A percentile compares a stretch with the other conserved stretches of the same genome.
These are phyloP conservation scores for Fusarium sp. DNA, from an alignment of 2,329 filamentous ascomycete genomes.

Conservation along the genomic window DNA sequence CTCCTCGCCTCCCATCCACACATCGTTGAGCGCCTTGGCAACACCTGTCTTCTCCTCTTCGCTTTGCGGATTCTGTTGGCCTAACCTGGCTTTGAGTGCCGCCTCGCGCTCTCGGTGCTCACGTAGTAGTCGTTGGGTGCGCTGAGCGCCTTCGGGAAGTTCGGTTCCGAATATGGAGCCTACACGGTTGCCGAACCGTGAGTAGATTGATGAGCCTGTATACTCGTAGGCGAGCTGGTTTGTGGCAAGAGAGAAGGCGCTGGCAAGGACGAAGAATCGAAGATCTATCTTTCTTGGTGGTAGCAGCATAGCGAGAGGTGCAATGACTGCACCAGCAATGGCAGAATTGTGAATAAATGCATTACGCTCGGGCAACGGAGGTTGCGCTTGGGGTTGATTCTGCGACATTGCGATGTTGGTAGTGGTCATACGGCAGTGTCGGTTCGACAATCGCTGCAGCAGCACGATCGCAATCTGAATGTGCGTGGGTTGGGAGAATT, in stretches of 20 bases:
- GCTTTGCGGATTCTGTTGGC: conserved; percentile 14
- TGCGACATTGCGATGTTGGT: conserved; percentile 41
- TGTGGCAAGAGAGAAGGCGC: conserved; percentile 60
- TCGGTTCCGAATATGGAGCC: conserved; percentile 57
- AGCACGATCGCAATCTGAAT: conserved; percentile 1
- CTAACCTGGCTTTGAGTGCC: conserved; percentile 36
- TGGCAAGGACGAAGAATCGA: conserved; percentile 59
- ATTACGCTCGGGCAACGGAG: conserved; percentile 46
- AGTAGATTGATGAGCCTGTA: conserved; percentile 61
- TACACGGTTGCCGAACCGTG: conserved; percentile 56
- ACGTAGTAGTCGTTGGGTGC: conserved; percentile 56
- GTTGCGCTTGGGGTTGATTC: conserved; percentile 34
- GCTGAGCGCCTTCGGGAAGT: conserved; percentile 64
- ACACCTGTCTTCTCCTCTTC: conserved; percentile 45
- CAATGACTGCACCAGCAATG: conserved; percentile 56
- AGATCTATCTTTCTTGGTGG: conserved; percentile 61
- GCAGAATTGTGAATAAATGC: conserved; percentile 57
- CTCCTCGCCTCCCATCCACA: conserved; percentile 68
- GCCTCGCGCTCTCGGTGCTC: conserved; percentile 55
- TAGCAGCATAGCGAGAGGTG: conserved; percentile 57
- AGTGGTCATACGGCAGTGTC: not conserved
- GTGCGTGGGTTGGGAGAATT: not conserved
- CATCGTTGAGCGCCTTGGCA: conserved; percentile 51
- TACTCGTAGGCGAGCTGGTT: conserved; percentile 66
- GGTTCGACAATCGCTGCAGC: not conserved